Percentiles rank a stretch among this genome's conserved stretches.
Evolutionary conservation across 164 flowering plant species (phyloP).

Genomic region (Liquidambar formosana): DNA sequence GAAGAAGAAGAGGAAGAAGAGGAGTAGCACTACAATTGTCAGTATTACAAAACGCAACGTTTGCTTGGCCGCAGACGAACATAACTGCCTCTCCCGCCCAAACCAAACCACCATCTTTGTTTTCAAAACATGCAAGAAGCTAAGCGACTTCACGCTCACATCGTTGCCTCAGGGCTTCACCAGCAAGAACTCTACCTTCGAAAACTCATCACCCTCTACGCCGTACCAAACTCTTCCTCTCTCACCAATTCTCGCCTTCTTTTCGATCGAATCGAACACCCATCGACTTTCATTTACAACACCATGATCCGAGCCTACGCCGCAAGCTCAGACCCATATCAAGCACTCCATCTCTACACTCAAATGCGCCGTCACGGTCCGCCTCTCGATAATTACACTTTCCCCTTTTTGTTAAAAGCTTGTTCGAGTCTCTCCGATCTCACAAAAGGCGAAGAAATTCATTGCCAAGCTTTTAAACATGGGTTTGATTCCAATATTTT

Average conservation of each 20-base stretch:
- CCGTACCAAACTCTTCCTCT: slow-evolving; percentile 17
- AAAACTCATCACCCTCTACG: slow-evolving; percentile 27
- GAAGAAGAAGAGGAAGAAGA: too few species aligned
- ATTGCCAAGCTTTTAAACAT: slow-evolving; percentile 22
- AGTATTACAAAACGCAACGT: too few species aligned
- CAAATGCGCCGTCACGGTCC: slow-evolving; percentile 19
- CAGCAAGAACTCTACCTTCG: slow-evolving; percentile 23
- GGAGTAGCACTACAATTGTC: too few species aligned
- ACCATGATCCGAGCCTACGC: slow-evolving; percentile 30
- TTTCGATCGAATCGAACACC: slow-evolving; percentile 22
- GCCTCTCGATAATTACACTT: slow-evolving; percentile 31
- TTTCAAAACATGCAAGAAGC: slow-evolving; percentile 23
- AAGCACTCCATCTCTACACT: slow-evolving; percentile 20
- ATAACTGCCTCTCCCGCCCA: background rate
- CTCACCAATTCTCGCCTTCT: slow-evolving; percentile 24
- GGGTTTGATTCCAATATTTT: slow-evolving; percentile 25
- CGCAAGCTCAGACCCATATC: slow-evolving; percentile 16
- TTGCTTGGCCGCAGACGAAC: background rate
- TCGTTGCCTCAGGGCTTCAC: slow-evolving; percentile 23
- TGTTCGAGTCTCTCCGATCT: slow-evolving; percentile 21
- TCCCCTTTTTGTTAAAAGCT: slow-evolving; percentile 36
- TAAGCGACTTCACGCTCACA: slow-evolving; percentile 26
- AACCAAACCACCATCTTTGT: background rate
- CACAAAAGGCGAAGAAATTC: slow-evolving; percentile 21
- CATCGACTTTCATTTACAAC: slow-evolving; percentile 29